Evolutionary conservation across 768 basidiomycete species (phyloP).

Genomic region (Tylopilus rubrobrunneus): DNA sequence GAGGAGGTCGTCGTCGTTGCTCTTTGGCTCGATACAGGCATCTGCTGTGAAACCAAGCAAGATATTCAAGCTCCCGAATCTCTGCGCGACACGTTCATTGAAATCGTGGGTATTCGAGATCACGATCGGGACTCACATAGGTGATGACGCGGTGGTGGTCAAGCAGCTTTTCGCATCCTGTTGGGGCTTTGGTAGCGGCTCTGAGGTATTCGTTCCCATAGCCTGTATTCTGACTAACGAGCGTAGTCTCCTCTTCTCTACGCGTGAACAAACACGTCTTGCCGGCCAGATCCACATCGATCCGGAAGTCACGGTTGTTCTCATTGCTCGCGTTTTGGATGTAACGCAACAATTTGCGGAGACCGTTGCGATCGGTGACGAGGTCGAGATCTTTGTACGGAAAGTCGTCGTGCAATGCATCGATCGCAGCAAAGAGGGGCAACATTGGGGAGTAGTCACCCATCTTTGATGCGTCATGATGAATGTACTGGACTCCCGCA

Average conservation of each 20-base stretch:
- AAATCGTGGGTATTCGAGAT: neutral
- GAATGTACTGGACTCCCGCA: conserved; percentile 42
- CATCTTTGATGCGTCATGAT: conserved; percentile 55
- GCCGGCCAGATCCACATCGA: conserved; percentile 65
- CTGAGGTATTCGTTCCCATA: conserved; percentile 65
- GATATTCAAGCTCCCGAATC: conserved; percentile 53
- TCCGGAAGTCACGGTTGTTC: conserved; percentile 58
- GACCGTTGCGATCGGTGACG: conserved; percentile 62
- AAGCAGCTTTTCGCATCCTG: conserved; percentile 46
- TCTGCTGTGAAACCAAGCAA: conserved; percentile 59
- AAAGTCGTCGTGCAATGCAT: conserved; percentile 33
- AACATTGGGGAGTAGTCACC: conserved; percentile 38
- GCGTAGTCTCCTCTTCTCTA: conserved; percentile 37
- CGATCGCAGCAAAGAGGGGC: conserved; percentile 59
- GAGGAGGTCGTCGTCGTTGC: conserved; percentile 23
- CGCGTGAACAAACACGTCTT: conserved; percentile 59
- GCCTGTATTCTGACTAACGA: conserved; percentile 28
- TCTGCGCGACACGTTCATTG: conserved; percentile 33
- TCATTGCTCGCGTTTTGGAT: conserved; percentile 15
- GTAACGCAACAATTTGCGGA: conserved; percentile 64
- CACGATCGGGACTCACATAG: conserved; percentile 44
- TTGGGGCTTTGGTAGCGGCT: conserved; percentile 44
- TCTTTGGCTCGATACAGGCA: conserved; percentile 26
- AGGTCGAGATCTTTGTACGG: conserved; percentile 36
- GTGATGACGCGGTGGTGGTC: conserved; percentile 61